phyloP scores from a whole-genome alignment of 148 eudicot species.

The Hydrangea macrophylla region DNA sequence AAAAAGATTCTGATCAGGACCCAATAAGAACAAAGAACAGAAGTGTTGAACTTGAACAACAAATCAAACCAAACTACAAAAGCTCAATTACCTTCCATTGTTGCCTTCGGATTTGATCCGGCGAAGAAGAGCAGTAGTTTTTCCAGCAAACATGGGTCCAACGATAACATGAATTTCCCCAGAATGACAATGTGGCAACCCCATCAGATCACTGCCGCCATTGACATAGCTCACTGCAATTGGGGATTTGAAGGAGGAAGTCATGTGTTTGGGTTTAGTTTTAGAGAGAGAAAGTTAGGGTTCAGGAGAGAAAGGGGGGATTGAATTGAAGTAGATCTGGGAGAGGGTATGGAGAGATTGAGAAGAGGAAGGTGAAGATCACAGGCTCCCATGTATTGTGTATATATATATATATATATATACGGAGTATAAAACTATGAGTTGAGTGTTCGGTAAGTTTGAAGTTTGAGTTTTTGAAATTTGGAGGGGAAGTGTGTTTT shows the following conservation, averaged over 20 bases:
- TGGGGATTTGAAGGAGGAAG: conserved; percentile 13
- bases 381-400: background rate
- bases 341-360: background rate
- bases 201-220: background rate
- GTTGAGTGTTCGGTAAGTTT: background rate
- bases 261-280: conserved; percentile 12
- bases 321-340: background rate
- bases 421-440: background rate
- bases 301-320: background rate
- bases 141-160: conserved; percentile 88
- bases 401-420: background rate
- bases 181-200: background rate
- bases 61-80: background rate
- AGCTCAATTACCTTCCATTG: conserved; percentile 86
- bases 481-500: conserved; percentile 12
- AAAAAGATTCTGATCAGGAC: no score
- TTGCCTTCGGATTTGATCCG: conserved; percentile 53
- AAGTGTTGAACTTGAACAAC: background rate
- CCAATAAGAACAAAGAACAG: no score
- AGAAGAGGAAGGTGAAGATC: background rate
- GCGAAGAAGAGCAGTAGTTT: conserved; percentile 82
- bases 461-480: conserved; percentile 4
- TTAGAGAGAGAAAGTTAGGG: conserved; percentile 4
- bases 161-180: conserved; percentile 89
- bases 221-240: background rate